These are phyloP conservation scores for Neurospora sp. DNA, from an alignment of 495 filamentous ascomycete species.

Conservation along the genomic window DNA sequence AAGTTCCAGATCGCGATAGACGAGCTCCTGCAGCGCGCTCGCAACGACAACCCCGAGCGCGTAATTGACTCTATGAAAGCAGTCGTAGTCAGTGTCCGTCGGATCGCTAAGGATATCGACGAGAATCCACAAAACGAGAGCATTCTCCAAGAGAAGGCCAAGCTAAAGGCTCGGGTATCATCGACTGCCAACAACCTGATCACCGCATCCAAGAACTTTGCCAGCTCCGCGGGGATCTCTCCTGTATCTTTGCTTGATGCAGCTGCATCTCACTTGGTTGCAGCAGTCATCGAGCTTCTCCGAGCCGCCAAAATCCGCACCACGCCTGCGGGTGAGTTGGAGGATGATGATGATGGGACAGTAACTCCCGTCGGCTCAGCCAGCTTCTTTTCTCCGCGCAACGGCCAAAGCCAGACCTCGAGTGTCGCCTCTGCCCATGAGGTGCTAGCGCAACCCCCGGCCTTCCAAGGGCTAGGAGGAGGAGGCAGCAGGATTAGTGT, in stretches of 20 bases:
- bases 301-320: constrained; percentile 73
- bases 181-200: constrained; percentile 93
- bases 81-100: constrained; percentile 68
- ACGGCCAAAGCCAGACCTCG: constrained; percentile 22
- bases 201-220: constrained; percentile 86
- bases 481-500: constrained; percentile 28
- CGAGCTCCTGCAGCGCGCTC: constrained; percentile 72
- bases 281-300: constrained; percentile 75
- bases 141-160: constrained; percentile 43
- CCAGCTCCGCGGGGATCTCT: constrained; percentile 68
- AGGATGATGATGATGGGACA: constrained; percentile 61
- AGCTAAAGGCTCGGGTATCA: constrained; percentile 69
- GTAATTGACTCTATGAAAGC: constrained; percentile 73
- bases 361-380: constrained; percentile 43
- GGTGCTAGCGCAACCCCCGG: constrained; percentile 25
- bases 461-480: constrained; percentile 36
- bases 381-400: constrained; percentile 42
- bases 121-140: constrained; percentile 42
- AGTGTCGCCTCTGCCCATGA: constrained; percentile 26
- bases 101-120: constrained; percentile 71
- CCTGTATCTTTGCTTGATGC: constrained; percentile 93
- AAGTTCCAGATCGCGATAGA: constrained; percentile 94
- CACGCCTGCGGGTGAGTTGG: constrained; percentile 61
- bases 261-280: constrained; percentile 83
- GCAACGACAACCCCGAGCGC: constrained; percentile 57